Percentiles rank a stretch among this genome's conserved stretches.
Evolutionary conservation across 441 rosid species (phyloP).

Genomic region (Oxalis stricta): DNA sequence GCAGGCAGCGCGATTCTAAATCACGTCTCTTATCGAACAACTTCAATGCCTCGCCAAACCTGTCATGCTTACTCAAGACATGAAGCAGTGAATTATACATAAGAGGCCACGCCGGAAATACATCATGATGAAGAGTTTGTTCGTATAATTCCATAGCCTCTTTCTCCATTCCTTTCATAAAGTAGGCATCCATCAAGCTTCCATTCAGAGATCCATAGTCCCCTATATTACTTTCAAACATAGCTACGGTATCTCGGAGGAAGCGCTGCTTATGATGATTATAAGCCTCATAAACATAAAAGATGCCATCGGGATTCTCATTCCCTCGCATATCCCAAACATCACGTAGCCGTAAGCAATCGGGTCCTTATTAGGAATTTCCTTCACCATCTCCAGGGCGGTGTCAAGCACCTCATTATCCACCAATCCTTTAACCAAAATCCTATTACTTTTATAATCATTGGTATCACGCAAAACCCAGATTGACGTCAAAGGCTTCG

Average conservation of each 20-base stretch:
- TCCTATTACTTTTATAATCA: no score
- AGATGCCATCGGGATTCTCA: slow-evolving; percentile 43
- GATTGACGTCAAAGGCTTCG: slow-evolving; percentile 60
- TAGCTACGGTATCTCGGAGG: no score
- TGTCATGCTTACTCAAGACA: no score
- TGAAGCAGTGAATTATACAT: no score
- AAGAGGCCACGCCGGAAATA: no score
- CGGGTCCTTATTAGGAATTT: slow-evolving; percentile 55
- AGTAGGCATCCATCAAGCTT: slow-evolving; percentile 64
- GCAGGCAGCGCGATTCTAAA: no score
- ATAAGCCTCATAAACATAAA: slow-evolving; percentile 58
- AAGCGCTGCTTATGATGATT: no score
- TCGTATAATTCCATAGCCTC: slow-evolving; percentile 69
- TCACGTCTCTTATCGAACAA: no score
- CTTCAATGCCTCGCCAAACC: no score
- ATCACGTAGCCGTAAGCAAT: slow-evolving; percentile 55
- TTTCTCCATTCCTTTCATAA: slow-evolving; percentile 54
- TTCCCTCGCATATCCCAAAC: slow-evolving; percentile 40
- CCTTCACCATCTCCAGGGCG: slow-evolving; percentile 78
- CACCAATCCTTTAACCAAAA: slow-evolving; percentile 67
- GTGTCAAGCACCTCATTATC: slow-evolving; percentile 57
- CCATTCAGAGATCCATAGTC: slow-evolving; percentile 81
- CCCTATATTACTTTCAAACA: no score
- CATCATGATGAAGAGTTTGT: slow-evolving; percentile 30
- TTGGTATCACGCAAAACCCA: no score